phyloP scores from a whole-genome alignment of 1,284 basidiomycete genomes.

The Pseudozyma sp. region DNA sequence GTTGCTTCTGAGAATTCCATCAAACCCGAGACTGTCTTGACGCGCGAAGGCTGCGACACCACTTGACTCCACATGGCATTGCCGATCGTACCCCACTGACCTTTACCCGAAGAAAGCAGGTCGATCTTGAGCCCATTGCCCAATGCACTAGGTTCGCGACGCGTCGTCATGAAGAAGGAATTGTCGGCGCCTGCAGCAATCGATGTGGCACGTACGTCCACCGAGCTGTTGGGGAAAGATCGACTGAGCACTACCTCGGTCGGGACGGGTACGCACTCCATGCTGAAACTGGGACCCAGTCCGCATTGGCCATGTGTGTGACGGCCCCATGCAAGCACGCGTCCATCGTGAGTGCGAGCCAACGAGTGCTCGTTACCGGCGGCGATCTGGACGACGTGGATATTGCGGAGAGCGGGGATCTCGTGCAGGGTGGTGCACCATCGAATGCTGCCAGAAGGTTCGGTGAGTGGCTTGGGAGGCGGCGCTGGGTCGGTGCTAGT shows the following conservation, averaged over 20 bases:
- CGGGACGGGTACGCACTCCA: slow-evolving; percentile 82
- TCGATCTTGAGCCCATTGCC: slow-evolving; percentile 71
- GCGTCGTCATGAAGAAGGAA: slow-evolving; percentile 58
- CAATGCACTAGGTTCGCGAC: slow-evolving; percentile 12
- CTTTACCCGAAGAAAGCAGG: slow-evolving; percentile 82
- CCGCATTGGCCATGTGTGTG: slow-evolving; percentile 78
- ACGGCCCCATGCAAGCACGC: slow-evolving; percentile 75
- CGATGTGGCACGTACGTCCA: slow-evolving; percentile 47
- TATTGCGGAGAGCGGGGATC: slow-evolving; percentile 79
- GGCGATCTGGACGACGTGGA: slow-evolving; percentile 78
- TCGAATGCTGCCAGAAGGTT: slow-evolving; percentile 71
- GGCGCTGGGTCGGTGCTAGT: slow-evolving; percentile 43
- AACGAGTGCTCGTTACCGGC: slow-evolving; percentile 79
- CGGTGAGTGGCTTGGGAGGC: slow-evolving; percentile 66
- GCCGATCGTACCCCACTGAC: slow-evolving; percentile 87
- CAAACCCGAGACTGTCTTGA: slow-evolving; percentile 85
- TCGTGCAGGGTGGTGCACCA: slow-evolving; percentile 83
- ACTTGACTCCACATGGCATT: slow-evolving; percentile 82
- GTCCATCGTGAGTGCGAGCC: slow-evolving; percentile 75
- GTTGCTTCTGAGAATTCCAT: slow-evolving; percentile 70
- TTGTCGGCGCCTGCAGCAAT: slow-evolving; percentile 63
- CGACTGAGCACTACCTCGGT: slow-evolving; percentile 84
- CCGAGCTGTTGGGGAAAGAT: slow-evolving; percentile 73
- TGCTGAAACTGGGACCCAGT: slow-evolving; percentile 77
- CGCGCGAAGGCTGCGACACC: slow-evolving; percentile 78